A percentile compares a stretch with the other conserved stretches of the same genome.
phyloP scores from a whole-genome alignment of 2,329 filamentous ascomycete species.

The Blastomyces gilchristii region DNA sequence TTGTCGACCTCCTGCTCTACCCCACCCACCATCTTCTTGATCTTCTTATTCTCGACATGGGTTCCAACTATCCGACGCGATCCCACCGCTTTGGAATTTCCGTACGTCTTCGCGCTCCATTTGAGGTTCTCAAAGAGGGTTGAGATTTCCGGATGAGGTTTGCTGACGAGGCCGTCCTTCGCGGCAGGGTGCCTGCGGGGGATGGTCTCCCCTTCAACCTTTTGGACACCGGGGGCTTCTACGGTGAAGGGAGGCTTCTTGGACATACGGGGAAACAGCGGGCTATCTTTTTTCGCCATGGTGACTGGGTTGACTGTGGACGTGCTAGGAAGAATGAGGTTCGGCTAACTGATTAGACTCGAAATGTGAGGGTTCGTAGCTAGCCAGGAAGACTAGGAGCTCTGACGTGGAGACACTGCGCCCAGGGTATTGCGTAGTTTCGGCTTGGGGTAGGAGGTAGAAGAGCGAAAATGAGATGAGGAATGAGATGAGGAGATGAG shows the following conservation, averaged over 20 bases:
- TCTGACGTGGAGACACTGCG: background rate
- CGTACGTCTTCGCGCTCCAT: conserved; percentile 54
- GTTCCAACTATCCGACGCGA: conserved; percentile 63
- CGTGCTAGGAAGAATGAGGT: background rate
- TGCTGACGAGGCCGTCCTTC: conserved; percentile 58
- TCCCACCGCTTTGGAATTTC: conserved; percentile 57
- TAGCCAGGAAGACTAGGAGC: background rate
- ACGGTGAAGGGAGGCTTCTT: conserved; percentile 66
- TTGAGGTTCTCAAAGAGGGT: conserved; percentile 73
- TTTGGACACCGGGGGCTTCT: conserved; percentile 57
- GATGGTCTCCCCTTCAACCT: conserved; percentile 70
- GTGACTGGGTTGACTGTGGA: conserved; percentile 1
- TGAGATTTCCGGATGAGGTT: conserved; percentile 57
- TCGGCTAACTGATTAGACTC: background rate
- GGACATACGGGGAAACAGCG: conserved; percentile 42
- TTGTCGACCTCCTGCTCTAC: conserved; percentile 72
- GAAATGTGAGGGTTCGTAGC: background rate
- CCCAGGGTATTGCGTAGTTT: background rate
- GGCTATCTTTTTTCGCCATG: conserved; percentile 23
- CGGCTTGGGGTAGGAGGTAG: background rate
- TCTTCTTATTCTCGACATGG: conserved; percentile 76
- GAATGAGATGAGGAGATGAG: background rate
- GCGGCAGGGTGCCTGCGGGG: conserved; percentile 64
- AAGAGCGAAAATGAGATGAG: background rate
- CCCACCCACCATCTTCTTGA: conserved; percentile 80